Conservation (phyloP, 1,139 yeast genomes). For the Starmera stellimalicola region DNA sequence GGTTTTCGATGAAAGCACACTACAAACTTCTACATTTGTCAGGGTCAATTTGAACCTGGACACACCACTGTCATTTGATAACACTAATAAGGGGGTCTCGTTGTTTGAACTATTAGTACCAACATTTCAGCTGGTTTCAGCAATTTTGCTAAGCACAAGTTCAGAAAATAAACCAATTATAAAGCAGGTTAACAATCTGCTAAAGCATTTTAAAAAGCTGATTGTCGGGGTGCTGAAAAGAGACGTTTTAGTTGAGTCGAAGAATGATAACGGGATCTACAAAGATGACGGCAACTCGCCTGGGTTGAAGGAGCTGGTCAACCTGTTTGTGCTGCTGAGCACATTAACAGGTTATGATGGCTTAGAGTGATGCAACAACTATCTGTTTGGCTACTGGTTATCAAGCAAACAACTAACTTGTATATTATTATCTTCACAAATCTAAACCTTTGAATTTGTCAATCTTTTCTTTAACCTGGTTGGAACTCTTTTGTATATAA, state of each 20-base stretch:
- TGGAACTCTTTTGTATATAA: constrained; percentile 73
- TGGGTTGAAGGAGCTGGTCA: constrained; percentile 42
- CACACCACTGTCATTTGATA: constrained; percentile 33
- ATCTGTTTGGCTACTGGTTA: not conserved
- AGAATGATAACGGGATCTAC: constrained; percentile 15
- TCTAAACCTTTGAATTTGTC: constrained; percentile 15
- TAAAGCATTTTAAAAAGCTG: constrained; percentile 45
- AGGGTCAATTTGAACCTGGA: constrained; percentile 41
- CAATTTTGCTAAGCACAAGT: constrained; percentile 69
- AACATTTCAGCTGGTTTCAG: constrained; percentile 60
- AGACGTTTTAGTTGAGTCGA: constrained; percentile 34
- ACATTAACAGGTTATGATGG: constrained; percentile 38
- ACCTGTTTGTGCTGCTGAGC: constrained; percentile 46
- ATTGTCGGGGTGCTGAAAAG: constrained; percentile 63
- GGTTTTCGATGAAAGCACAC: constrained; percentile 24
- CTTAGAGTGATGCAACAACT: constrained; percentile 12
- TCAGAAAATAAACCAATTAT: constrained; percentile 64
- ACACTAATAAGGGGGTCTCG: constrained; percentile 31
- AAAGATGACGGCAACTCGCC: constrained; percentile 17
- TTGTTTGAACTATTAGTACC: constrained; percentile 69
- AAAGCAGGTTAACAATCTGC: constrained; percentile 40
- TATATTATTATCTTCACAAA: constrained; percentile 5
- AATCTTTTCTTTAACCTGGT: constrained; percentile 58
- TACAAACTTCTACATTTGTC: constrained; percentile 24
- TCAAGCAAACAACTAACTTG: not conserved